Evolutionary conservation across 192 early-diverging fungal genomes (phyloP).

Genomic region (Phycomyces blakesleeanus): DNA sequence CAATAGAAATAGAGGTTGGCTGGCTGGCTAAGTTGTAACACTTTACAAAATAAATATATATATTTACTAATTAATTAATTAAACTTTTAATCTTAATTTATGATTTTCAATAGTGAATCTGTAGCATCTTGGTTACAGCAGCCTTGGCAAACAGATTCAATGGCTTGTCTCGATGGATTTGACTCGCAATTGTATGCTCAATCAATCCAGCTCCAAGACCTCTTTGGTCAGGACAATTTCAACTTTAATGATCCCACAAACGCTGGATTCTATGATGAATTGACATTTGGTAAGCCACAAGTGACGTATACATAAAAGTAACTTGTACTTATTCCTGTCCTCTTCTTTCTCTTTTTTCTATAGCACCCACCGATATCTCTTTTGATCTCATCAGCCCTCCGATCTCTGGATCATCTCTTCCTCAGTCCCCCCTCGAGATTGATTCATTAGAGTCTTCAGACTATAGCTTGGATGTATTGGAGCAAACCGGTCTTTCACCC

Average conservation of each 20-base stretch:
- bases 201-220: constrained; percentile 24
- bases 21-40: too few species aligned
- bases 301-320: background rate
- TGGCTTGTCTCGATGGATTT: constrained; percentile 12
- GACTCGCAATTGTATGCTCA: constrained; percentile 23
- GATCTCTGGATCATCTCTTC: constrained; percentile 8
- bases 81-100: too few species aligned
- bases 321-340: background rate
- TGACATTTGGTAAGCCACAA: constrained; percentile 31
- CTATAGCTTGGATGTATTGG: background rate
- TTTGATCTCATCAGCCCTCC: constrained; percentile 14
- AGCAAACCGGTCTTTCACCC: too few species aligned
- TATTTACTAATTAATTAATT: too few species aligned
- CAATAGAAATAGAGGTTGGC: too few species aligned
- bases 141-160: constrained; percentile 9
- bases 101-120: constrained; percentile 21
- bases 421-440: constrained; percentile 12
- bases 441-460: background rate
- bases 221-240: constrained; percentile 32
- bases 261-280: constrained; percentile 31
- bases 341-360: constrained; percentile 3
- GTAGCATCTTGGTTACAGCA: constrained; percentile 26
- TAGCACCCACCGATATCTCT: constrained; percentile 11
- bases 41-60: too few species aligned
- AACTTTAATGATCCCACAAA: constrained; percentile 6